Percentiles rank a stretch among this genome's conserved stretches.
phyloP scores from a whole-genome alignment of 2,329 filamentous ascomycete species.

The Diaporthe sp. region DNA sequence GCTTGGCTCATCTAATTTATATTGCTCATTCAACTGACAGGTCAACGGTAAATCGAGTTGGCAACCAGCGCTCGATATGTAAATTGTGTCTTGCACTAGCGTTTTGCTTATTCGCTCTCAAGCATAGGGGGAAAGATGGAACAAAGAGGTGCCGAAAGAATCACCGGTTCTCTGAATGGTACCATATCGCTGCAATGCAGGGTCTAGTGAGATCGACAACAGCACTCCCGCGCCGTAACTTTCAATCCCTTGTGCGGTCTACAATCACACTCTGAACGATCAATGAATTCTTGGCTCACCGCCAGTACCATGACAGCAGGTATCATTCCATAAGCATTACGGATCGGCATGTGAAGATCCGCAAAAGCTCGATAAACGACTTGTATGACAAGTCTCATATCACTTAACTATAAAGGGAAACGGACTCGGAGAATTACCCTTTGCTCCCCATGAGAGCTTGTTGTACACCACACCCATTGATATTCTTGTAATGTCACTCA shows the following conservation, averaged over 20 bases:
- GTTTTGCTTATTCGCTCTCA: not conserved
- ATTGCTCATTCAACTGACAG: not conserved
- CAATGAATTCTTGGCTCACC: not conserved
- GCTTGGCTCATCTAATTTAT: not conserved
- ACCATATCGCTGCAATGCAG: not conserved
- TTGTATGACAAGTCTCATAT: not conserved
- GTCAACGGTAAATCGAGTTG: not conserved
- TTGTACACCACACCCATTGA: not conserved
- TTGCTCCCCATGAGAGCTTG: not conserved
- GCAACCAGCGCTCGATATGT: not conserved
- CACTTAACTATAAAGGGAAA: not conserved
- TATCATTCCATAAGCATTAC: slow-evolving; percentile 10
- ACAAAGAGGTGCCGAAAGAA: not conserved
- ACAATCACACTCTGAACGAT: not conserved
- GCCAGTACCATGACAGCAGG: not conserved
- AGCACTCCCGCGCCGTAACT: not conserved
- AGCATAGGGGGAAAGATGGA: not conserved
- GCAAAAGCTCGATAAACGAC: slow-evolving; percentile 3
- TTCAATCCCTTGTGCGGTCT: not conserved
- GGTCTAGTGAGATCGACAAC: not conserved
- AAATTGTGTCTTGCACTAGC: not conserved
- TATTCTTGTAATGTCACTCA: not conserved
- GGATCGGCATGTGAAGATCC: not conserved
- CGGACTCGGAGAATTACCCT: not conserved
- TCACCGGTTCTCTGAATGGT: not conserved